Evolutionary conservation across 2,329 filamentous ascomycete species (phyloP), one percentile per base, ranked within the genome.

Genomic region (Ophiocordyceps robertsii): DNA sequence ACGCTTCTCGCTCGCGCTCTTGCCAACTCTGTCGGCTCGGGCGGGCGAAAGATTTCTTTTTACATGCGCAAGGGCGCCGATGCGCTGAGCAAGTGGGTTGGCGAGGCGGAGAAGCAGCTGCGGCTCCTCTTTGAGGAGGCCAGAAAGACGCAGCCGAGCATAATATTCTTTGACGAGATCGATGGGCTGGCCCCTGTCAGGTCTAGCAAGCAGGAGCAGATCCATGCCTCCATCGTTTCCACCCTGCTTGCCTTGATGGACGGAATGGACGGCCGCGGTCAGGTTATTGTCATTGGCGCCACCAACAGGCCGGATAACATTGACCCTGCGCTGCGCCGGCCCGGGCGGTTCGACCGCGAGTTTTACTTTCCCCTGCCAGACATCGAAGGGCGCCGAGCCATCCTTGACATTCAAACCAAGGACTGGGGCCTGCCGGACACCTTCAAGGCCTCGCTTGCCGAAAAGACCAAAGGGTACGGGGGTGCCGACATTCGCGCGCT

Each of bases 21-120:
- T 38, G 89, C 93, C 40, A 93, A 92, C 43, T 93, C 85, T 47
- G 83, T 95, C 45, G 89, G 87, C 49, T 79, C 84, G 12, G 84
- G 90, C 40, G 90, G 90, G 19, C 82, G 83, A 51, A 96, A 96
- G 60, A 92, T 98, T 49, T 96, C 89, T 0, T 98, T 98, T 54
- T 98, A 96, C 64, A 98, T 98, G 92, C 83, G 92, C 46, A 98
- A 98, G 64, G 93, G 92, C 58, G 93, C 92, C 21, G 92, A 98
- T 72, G 89, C 89, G 14, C 69, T 98, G 47, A 95, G 89, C 63
- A 98, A 98, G 64, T 98, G 92, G 92, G 92, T 98, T 41, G 92
- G 92, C 57, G 92, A 98, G 63, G 92, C 93, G 10, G 92, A 98
- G 64, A 83, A 90, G 63, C 92, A 98, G 59, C 75, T 98, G 42